Evolutionary conservation across 768 basidiomycete species (phyloP), one percentile per base, ranked within the genome.

Genomic region (Naganishia randhawae): DNA sequence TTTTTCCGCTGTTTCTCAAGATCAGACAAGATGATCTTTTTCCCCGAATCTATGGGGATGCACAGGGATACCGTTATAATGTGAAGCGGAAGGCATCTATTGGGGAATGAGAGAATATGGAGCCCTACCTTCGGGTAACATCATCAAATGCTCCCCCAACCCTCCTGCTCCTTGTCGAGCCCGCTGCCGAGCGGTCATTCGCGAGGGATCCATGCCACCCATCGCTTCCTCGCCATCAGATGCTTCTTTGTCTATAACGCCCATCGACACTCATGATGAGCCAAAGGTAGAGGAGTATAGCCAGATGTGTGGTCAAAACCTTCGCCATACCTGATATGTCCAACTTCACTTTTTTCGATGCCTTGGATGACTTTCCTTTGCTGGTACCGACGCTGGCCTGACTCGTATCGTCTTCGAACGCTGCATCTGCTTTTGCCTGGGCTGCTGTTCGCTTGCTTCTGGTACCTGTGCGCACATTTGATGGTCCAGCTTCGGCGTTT

Each of bases 111-210:
- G 17, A 3, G 19, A 35, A 14, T 5, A 37, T 17, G 35, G 13
- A 33, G 9, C 25, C 76, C 63, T 37, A 79, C 76, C 75, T 69
- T 71, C 72, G 7, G 75, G 76, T 22, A 79, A 51, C 39, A 68
- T 71, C 31, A 79, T 53, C 45, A 79, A 51, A 14, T 71, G 65
- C 42, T 76, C 76, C 41, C 73, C 73, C 13, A 75, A 61, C 62
- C 74, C 74, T 41, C 57, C 57, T 42, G 75, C 73, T 53, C 77
- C 73, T 27, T 73, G 73, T 65, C 73, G 76, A 1, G 76, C 72
- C 10, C 78, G 50, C 52, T 80, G 78, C 51, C 78, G 67, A 11
- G 78, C 78, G 13, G 78, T 80, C 68, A 80, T 54, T 31, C 65
- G 53, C 5, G 39, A 50, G 3, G 55, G 37, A 53, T 54, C 65